phyloP scores from a whole-genome alignment of 306 rosid species.

The Lupinus albus region DNA sequence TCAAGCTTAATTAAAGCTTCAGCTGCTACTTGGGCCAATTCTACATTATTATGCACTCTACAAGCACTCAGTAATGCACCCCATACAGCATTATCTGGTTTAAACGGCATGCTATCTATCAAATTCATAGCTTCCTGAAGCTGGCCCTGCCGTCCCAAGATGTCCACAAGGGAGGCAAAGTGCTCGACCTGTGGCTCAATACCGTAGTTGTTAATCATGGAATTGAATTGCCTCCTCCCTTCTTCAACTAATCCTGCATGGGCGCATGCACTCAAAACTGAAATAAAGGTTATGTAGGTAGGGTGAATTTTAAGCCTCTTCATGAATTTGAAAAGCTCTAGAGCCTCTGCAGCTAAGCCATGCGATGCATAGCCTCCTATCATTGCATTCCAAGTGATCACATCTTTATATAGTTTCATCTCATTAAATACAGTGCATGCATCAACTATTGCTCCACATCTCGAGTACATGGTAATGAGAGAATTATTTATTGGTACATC shows the following conservation, averaged over 20 bases:
- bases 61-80: slow-evolving; percentile 57
- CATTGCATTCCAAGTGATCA: slow-evolving; percentile 59
- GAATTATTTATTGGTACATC: slow-evolving; percentile 54
- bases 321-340: slow-evolving; percentile 52
- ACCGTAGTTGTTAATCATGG: slow-evolving; percentile 50
- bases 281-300: slow-evolving; percentile 55
- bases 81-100: slow-evolving; percentile 60
- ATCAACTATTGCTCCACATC: slow-evolving; percentile 57
- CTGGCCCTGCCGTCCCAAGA: slow-evolving; percentile 55
- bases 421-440: slow-evolving; percentile 52
- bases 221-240: slow-evolving; percentile 54
- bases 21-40: slow-evolving; percentile 48
- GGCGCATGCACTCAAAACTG: slow-evolving; percentile 53
- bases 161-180: slow-evolving; percentile 59
- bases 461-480: slow-evolving; percentile 58
- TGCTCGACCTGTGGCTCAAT: slow-evolving; percentile 52
- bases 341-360: slow-evolving; percentile 51
- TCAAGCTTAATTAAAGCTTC: slow-evolving; percentile 55
- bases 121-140: slow-evolving; percentile 53
- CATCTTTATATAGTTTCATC: slow-evolving; percentile 49
- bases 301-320: slow-evolving; percentile 49
- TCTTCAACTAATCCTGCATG: slow-evolving; percentile 58
- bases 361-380: slow-evolving; percentile 61
- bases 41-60: slow-evolving; percentile 53
- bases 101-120: slow-evolving; percentile 48